Conservation (phyloP, 495 filamentous ascomycete genomes). For the Barbatosphaeria neglecta region DNA sequence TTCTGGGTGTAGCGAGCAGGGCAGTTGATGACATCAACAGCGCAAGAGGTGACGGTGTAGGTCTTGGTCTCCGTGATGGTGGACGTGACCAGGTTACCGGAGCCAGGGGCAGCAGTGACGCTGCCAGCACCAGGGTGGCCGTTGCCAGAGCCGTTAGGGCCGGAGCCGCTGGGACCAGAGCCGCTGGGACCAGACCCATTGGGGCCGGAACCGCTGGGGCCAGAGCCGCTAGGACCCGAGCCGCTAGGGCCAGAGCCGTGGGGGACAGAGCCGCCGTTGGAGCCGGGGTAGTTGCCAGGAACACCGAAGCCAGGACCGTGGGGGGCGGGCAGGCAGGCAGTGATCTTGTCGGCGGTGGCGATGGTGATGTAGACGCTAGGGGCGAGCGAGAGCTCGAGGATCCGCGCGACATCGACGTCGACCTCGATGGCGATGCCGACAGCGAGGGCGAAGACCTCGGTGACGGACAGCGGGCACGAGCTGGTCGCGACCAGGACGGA, state of each 20-base stretch:
- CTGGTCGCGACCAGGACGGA: not conserved
- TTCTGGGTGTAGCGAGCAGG: slow-evolving; percentile 14
- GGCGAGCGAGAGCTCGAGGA: slow-evolving; percentile 18
- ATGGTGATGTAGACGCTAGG: slow-evolving; percentile 1
- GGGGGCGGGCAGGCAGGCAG: not conserved
- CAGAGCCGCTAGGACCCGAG: not conserved
- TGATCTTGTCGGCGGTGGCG: not conserved
- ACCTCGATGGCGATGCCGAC: slow-evolving; percentile 43
- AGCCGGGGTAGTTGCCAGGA: not conserved
- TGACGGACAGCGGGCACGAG: not conserved
- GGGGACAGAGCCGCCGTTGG: not conserved
- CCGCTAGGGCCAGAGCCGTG: not conserved
- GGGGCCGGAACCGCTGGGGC: not conserved
- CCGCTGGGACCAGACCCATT: not conserved
- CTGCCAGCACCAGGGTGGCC: not conserved
- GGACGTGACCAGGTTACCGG: slow-evolving; percentile 9
- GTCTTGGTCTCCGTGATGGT: slow-evolving; percentile 14
- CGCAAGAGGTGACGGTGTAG: slow-evolving; percentile 21
- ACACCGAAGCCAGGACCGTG: not conserved
- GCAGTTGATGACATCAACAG: slow-evolving; percentile 20
- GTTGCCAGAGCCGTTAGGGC: not conserved
- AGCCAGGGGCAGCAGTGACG: not conserved
- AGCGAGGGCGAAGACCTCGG: not conserved
- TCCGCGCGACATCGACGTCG: slow-evolving; percentile 35
- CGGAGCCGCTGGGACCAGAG: not conserved